phyloP scores from a whole-genome alignment of 345 rosid genomes.

The Arabidopsis arenosa region DNA sequence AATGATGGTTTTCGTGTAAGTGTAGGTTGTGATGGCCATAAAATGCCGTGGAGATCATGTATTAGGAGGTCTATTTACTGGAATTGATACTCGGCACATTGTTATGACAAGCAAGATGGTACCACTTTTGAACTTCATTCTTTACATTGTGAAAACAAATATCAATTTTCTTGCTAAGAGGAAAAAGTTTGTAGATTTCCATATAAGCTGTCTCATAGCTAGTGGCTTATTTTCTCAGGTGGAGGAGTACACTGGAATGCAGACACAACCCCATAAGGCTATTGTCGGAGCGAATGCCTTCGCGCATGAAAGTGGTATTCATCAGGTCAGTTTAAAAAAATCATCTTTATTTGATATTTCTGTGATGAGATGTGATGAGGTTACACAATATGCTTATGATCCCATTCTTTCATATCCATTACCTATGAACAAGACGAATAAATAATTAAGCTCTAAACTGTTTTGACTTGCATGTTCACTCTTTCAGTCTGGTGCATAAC shows the following conservation, averaged over 20 bases:
- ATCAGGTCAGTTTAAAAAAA: constrained; percentile 62
- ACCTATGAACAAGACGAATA: background rate
- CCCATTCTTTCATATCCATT: background rate
- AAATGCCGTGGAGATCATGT: constrained; percentile 84
- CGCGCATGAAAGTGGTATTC: constrained; percentile 97
- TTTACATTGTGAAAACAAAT: background rate
- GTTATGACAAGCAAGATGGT: constrained; percentile 98
- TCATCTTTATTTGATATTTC: background rate
- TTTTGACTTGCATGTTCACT: constrained; percentile 15
- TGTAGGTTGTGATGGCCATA: constrained; percentile 89
- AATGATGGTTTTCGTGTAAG: background rate
- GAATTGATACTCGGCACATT: constrained; percentile 80
- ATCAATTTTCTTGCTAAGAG: background rate
- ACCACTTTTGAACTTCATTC: constrained; percentile 12
- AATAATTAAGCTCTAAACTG: background rate
- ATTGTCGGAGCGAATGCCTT: constrained; percentile 97
- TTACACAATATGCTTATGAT: constrained; percentile 4
- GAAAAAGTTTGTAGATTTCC: constrained; percentile 9
- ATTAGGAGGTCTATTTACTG: constrained; percentile 79
- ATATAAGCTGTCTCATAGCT: background rate
- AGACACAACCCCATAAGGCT: constrained; percentile 93
- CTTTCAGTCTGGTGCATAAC: constrained; percentile 27
- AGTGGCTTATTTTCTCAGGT: constrained; percentile 54
- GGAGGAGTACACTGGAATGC: constrained; percentile 91
- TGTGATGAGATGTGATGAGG: background rate